These are phyloP conservation scores for Nemania serpens DNA, from an alignment of 2,329 filamentous ascomycete genomes.

Conservation along the genomic window DNA sequence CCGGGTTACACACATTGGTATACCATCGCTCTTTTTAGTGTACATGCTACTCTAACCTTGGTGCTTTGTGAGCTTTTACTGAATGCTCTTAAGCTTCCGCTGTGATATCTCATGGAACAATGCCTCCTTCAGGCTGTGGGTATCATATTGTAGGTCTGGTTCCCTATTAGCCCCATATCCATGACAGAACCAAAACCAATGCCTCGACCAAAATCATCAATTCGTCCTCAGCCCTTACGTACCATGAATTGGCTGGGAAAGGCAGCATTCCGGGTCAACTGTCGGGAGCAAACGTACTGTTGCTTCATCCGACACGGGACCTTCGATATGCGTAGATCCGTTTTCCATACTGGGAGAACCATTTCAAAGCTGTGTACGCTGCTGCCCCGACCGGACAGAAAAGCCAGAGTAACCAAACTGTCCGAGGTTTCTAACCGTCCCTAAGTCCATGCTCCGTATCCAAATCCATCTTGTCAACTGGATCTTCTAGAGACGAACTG, in stretches of 20 bases:
- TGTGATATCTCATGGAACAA: slow-evolving; percentile 5
- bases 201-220: neutral
- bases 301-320: neutral
- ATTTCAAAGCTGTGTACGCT: neutral
- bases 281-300: neutral
- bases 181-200: neutral
- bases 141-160: slow-evolving; percentile 23
- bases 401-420: neutral
- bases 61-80: neutral
- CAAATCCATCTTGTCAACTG: slow-evolving; percentile 46
- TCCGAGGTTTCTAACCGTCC: slow-evolving; percentile 11
- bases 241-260: neutral
- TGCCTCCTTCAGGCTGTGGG: slow-evolving; percentile 14
- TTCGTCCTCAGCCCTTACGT: neutral
- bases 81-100: neutral
- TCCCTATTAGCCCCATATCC: slow-evolving; percentile 2
- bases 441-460: slow-evolving; percentile 33
- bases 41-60: no score
- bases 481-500: slow-evolving; percentile 28
- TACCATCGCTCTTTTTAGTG: no score
- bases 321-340: neutral
- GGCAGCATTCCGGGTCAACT: neutral
- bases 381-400: neutral
- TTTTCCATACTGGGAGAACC: neutral
- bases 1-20: no score